A percentile compares a stretch with the other conserved stretches of the same genome.
These are phyloP conservation scores for Cenococcum geophilum DNA, from an alignment of 495 filamentous ascomycete genomes.

Conservation along the genomic window DNA sequence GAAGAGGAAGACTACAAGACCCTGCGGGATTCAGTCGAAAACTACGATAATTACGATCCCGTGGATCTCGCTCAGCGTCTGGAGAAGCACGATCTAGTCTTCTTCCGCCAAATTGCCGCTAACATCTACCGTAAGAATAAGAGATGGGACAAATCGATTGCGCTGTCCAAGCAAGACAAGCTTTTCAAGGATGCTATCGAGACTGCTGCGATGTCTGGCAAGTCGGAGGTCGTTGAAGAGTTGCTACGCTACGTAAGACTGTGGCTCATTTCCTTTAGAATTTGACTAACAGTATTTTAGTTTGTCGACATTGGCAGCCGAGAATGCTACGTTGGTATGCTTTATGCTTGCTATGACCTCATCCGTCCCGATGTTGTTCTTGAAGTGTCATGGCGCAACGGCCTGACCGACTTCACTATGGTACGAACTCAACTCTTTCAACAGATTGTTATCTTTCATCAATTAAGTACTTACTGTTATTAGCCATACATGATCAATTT, in stretches of 20 bases:
- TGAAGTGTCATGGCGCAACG: constrained; percentile 95
- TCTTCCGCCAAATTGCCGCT: constrained; percentile 98
- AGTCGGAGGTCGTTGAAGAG: constrained; percentile 89
- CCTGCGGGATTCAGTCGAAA: constrained; percentile 92
- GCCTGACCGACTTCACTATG: constrained; percentile 96
- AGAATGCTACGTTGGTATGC: constrained; percentile 98
- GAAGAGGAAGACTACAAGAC: constrained; percentile 99
- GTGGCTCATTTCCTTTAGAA: constrained; percentile 7
- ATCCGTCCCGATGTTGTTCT: constrained; percentile 86
- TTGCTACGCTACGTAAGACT: constrained; percentile 89
- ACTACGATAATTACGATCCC: constrained; percentile 97
- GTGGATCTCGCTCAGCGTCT: constrained; percentile 91
- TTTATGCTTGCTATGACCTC: constrained; percentile 97
- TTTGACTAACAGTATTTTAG: constrained; percentile 45
- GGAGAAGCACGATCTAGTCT: constrained; percentile 94
- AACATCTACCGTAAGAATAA: constrained; percentile 99
- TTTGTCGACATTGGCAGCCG: constrained; percentile 99
- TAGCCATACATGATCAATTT: constrained; percentile 97
- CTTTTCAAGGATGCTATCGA: constrained; percentile 99
- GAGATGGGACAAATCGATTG: constrained; percentile 99
- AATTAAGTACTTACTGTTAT: constrained; percentile 19
- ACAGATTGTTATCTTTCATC: not conserved
- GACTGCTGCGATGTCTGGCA: constrained; percentile 91
- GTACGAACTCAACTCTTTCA: constrained; percentile 24
- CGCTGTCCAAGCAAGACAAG: constrained; percentile 97